Evolutionary conservation across 306 rosid genomes (phyloP).

Genomic region (Morella rubra): DNA sequence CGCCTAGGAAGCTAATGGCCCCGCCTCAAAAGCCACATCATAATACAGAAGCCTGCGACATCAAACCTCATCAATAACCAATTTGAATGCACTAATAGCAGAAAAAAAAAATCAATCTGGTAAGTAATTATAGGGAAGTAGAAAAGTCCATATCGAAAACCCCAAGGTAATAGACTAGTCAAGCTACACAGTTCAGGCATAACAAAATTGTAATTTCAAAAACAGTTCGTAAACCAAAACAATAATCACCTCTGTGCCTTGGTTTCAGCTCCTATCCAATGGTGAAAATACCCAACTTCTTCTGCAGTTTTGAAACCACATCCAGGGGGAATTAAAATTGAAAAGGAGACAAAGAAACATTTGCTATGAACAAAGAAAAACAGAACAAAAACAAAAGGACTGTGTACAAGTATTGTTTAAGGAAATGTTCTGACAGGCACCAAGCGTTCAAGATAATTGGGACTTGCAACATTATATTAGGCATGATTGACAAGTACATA

Average conservation of each 20-base stretch:
- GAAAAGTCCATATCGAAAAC: not conserved
- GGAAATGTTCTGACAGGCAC: not conserved
- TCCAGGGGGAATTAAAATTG: not conserved
- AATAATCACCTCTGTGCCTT: not conserved
- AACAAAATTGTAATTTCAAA: not conserved
- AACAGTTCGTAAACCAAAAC: not conserved
- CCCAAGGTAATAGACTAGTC: not conserved
- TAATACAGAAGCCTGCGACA: slow-evolving; percentile 13
- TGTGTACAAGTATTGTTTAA: not conserved
- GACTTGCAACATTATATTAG: slow-evolving; percentile 2
- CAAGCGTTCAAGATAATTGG: not conserved
- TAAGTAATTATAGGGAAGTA: not conserved
- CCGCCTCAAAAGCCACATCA: slow-evolving; percentile 12
- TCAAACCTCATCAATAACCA: slow-evolving; percentile 1
- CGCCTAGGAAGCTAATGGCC: not conserved
- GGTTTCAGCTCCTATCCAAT: not conserved
- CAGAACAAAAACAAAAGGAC: not conserved
- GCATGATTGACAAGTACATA: not conserved
- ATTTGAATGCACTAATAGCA: not conserved
- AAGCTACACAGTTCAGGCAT: not conserved
- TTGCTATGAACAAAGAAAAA: not conserved
- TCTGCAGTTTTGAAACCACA: not conserved
- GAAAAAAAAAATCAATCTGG: not conserved
- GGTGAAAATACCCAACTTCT: slow-evolving; percentile 6
- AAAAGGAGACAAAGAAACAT: not conserved